These are phyloP conservation scores for Alloascoidea africana DNA, from an alignment of 805 yeast species.

Conservation along the genomic window DNA sequence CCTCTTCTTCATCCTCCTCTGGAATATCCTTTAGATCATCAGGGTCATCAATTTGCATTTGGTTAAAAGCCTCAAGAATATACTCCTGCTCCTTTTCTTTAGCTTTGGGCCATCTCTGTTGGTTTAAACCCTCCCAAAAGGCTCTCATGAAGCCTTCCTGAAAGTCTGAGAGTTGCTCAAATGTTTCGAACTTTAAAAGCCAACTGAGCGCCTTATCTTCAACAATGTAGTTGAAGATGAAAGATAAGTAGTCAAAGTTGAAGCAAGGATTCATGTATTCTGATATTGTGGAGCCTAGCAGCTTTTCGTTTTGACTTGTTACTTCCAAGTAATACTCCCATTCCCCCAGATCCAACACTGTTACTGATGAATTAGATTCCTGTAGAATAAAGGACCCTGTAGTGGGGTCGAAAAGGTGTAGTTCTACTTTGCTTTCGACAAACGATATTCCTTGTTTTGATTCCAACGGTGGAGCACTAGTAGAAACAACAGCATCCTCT, in stretches of 20 bases:
- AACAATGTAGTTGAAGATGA: slow-evolving; percentile 46
- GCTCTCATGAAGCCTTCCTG: slow-evolving; percentile 35
- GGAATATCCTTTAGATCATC: slow-evolving; percentile 18
- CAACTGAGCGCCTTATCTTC: slow-evolving; percentile 37
- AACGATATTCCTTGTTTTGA: slow-evolving; percentile 2
- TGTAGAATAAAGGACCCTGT: slow-evolving; percentile 31
- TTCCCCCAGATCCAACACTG: slow-evolving; percentile 27
- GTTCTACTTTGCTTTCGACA: slow-evolving; percentile 17
- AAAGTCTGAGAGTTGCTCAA: slow-evolving; percentile 29
- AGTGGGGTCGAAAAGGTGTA: slow-evolving; percentile 43
- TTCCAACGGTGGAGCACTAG: not conserved
- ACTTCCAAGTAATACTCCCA: slow-evolving; percentile 43
- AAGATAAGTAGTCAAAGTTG: slow-evolving; percentile 37
- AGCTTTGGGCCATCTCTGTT: slow-evolving; percentile 29
- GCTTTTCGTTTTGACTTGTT: slow-evolving; percentile 12
- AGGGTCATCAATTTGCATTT: slow-evolving; percentile 19
- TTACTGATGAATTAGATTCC: slow-evolving; percentile 18
- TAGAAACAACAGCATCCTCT: slow-evolving; percentile 4
- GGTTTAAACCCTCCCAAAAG: slow-evolving; percentile 47
- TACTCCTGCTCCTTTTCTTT: slow-evolving; percentile 35
- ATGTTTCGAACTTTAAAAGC: slow-evolving; percentile 37
- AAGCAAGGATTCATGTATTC: slow-evolving; percentile 52
- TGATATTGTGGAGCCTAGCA: slow-evolving; percentile 26
- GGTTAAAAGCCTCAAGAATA: slow-evolving; percentile 36
- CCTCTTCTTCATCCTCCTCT: slow-evolving; percentile 19